Percentiles rank a stretch among this genome's conserved stretches.
These are phyloP conservation scores for Fusarium sp. DNA, from an alignment of 2,329 filamentous ascomycete genomes.

Conservation along the genomic window DNA sequence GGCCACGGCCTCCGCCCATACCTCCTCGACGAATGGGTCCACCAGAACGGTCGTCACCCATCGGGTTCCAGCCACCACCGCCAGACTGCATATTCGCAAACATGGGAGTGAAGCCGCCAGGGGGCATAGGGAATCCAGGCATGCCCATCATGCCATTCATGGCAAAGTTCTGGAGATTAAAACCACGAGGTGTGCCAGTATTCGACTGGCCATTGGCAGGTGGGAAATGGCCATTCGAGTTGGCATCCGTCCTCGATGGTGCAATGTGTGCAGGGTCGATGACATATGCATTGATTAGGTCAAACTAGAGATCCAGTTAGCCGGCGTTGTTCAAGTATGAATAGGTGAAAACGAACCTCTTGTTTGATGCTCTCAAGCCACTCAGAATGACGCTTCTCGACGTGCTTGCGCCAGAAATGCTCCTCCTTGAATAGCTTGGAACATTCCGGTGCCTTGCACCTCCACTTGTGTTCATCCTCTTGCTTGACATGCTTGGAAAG, in stretches of 20 bases:
- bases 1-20: slow-evolving; percentile 57
- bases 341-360: slow-evolving; percentile 69
- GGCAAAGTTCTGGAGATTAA: slow-evolving; percentile 79
- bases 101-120: slow-evolving; percentile 60
- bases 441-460: slow-evolving; percentile 96
- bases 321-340: neutral
- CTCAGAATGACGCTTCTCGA: slow-evolving; percentile 92
- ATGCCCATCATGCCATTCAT: slow-evolving; percentile 67
- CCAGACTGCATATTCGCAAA: slow-evolving; percentile 60
- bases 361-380: slow-evolving; percentile 82
- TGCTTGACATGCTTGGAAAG: slow-evolving; percentile 89
- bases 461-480: slow-evolving; percentile 95
- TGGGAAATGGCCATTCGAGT: slow-evolving; percentile 95
- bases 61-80: slow-evolving; percentile 57
- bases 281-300: slow-evolving; percentile 92
- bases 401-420: slow-evolving; percentile 96
- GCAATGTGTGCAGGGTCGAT: slow-evolving; percentile 94
- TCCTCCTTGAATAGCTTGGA: slow-evolving; percentile 97
- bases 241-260: slow-evolving; percentile 89
- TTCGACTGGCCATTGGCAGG: slow-evolving; percentile 76
- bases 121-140: slow-evolving; percentile 63
- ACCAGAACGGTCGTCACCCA: slow-evolving; percentile 64
- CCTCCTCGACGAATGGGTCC: slow-evolving; percentile 75
- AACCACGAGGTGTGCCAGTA: slow-evolving; percentile 87
- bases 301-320: slow-evolving; percentile 64